Percentiles rank a stretch among this genome's conserved stretches.
phyloP scores from a whole-genome alignment of 257 asterid genomes.

The Ophiorrhiza pumila region DNA sequence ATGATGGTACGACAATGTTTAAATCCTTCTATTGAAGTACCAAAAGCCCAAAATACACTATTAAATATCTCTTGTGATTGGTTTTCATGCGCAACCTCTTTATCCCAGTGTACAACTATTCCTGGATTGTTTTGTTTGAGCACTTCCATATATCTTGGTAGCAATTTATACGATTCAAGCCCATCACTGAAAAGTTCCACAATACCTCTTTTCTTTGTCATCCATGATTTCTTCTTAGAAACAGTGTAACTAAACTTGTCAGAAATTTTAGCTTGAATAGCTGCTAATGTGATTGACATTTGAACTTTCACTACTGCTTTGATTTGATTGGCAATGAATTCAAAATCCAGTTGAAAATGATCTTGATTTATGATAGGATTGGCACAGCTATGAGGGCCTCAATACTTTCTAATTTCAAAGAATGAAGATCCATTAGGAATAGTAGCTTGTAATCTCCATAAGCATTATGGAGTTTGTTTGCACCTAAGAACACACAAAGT shows the following conservation, averaged over 20 bases:
- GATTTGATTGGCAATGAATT: not conserved
- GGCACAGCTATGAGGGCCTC: not conserved
- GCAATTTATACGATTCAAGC: too few species aligned
- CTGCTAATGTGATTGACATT: conserved; percentile 1
- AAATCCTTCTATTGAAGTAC: too few species aligned
- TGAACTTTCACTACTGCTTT: not conserved
- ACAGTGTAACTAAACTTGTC: not conserved
- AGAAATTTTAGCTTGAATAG: not conserved
- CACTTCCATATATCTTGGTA: too few species aligned
- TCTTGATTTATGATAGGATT: not conserved
- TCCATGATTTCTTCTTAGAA: not conserved
- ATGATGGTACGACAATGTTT: too few species aligned
- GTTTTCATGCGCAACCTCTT: not conserved
- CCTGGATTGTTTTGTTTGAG: too few species aligned
- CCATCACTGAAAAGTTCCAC: not conserved
- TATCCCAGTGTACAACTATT: not conserved
- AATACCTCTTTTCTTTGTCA: not conserved
- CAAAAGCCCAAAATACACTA: not conserved
- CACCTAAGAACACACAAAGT: not conserved
- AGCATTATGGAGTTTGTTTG: not conserved
- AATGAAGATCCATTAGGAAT: not conserved
- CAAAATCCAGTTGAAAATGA: too few species aligned
- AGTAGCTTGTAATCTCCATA: not conserved
- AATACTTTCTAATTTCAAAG: not conserved
- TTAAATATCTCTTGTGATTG: not conserved